Base-by-base conservation (phyloP, 495 filamentous ascomycete species). In the Podospora pseudocomata region DNA sequence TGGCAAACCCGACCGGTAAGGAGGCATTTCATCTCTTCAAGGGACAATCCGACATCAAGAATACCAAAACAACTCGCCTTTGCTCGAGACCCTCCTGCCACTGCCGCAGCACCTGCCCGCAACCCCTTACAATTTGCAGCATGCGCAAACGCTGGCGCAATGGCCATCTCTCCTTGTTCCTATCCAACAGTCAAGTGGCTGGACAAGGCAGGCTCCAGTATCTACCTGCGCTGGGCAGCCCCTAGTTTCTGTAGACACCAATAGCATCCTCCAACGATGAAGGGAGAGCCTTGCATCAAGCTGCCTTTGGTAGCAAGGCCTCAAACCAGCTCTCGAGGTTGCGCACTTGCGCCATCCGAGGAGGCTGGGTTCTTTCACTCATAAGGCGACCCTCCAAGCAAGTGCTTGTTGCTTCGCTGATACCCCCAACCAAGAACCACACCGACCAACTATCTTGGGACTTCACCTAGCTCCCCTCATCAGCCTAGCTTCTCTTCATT, bases 1-100 rank as follows among this genome's bases (percentile, higher is more conserved):
- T 32, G 65, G 71, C 71, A 64, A 56, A 66, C 64, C 68, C 69
- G 68, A 73, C 67, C 59, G 68, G 73, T 75, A 71, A 65, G 74
- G 62, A 67, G 55, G 23, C 26, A 23, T 57, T 53, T 58, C 27
- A 9, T 60, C 54, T 32, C 39, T 49, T 49, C 39, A 49, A 49
- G 13, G 39, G 39, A 49, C 7, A 49, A 49, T 49, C 39, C 39
- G 18, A 49, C 19, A 20, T 20, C 56, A 20, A 59, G 56, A 20
- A 59, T 18, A 20, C 56, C 19, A 59, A 59, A 59, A 59, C 39
- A 18, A 49, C 39, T 13, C 39, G 15, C 15, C 39, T 11, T 49
- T 11, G 7, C 39, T 13, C 39, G 9, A 3, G 39, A 11, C 13
- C 39, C 39, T 49, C 39, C 39, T 49, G 39, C 39, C 39, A 49